These are phyloP conservation scores for Vigna mungo DNA, from an alignment of 306 rosid genomes.

Conservation along the genomic window DNA sequence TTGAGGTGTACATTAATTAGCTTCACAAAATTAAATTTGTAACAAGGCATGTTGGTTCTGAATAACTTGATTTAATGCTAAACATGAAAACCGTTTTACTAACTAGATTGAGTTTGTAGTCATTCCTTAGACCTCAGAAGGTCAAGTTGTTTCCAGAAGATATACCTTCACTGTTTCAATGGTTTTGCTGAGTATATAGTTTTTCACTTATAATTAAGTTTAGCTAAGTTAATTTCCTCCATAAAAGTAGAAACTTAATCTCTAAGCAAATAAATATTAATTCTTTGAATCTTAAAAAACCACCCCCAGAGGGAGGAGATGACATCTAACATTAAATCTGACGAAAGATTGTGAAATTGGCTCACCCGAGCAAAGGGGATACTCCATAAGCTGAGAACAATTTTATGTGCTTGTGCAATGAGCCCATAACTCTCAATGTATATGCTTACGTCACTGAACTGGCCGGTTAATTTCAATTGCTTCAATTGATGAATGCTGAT, in stretches of 20 bases:
- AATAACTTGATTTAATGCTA: slow-evolving; percentile 27
- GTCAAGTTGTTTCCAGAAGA: slow-evolving; percentile 7
- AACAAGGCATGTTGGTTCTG: slow-evolving; percentile 7
- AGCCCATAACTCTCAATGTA: slow-evolving; percentile 70
- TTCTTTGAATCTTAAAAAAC: slow-evolving; percentile 2
- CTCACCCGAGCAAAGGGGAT: slow-evolving; percentile 87
- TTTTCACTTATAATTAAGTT: neutral
- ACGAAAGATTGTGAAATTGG: slow-evolving; percentile 21
- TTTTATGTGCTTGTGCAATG: slow-evolving; percentile 69
- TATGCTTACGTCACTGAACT: slow-evolving; percentile 75
- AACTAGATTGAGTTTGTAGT: neutral
- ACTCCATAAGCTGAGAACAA: slow-evolving; percentile 95
- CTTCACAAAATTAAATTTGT: slow-evolving; percentile 6
- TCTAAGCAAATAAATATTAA: slow-evolving; percentile 9
- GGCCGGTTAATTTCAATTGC: slow-evolving; percentile 65
- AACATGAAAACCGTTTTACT: slow-evolving; percentile 1
- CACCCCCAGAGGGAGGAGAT: neutral
- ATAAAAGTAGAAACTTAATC: slow-evolving; percentile 20
- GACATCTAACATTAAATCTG: slow-evolving; percentile 8
- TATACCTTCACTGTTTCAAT: slow-evolving; percentile 22
- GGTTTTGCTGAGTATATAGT: slow-evolving; percentile 36
- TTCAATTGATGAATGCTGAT: slow-evolving; percentile 58
- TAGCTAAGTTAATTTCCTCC: slow-evolving; percentile 30
- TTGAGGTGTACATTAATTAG: slow-evolving; percentile 29
- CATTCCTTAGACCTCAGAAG: slow-evolving; percentile 30